Evolutionary conservation across 495 filamentous ascomycete species (phyloP).

Genomic region (Penicillium roqueforti): DNA sequence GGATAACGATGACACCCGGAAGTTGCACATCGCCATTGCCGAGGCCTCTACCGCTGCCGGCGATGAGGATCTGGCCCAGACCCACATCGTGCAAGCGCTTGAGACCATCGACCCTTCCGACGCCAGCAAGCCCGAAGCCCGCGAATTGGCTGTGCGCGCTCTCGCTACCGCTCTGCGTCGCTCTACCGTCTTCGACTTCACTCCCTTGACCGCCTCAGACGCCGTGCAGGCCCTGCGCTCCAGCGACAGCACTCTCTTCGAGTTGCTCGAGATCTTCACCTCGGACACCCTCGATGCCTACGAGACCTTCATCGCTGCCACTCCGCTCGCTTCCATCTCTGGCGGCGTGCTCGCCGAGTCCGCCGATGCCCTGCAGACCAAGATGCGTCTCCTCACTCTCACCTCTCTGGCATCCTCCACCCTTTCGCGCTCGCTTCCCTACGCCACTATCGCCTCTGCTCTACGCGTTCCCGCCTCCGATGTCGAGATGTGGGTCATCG

Average conservation of each 20-base stretch:
- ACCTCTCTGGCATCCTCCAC: conserved; percentile 81
- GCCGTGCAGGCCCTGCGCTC: conserved; percentile 80
- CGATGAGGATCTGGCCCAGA: conserved; percentile 73
- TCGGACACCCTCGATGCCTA: conserved; percentile 91
- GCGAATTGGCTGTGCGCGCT: conserved; percentile 76
- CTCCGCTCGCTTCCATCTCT: conserved; percentile 41
- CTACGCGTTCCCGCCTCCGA: conserved; percentile 77
- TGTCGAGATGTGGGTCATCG: conserved; percentile 97
- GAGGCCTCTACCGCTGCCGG: conserved; percentile 72
- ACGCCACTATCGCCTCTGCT: conserved; percentile 72
- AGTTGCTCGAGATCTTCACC: conserved; percentile 92
- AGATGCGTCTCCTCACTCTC: conserved; percentile 93
- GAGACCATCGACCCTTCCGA: conserved; percentile 77
- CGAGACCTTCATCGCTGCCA: conserved; percentile 70
- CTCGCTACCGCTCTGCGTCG: conserved; percentile 75
- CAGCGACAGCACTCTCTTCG: conserved; percentile 75
- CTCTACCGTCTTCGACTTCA: conserved; percentile 83
- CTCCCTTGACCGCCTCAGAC: conserved; percentile 82
- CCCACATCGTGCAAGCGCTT: conserved; percentile 77
- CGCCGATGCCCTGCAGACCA: conserved; percentile 76
- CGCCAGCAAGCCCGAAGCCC: conserved; percentile 63
- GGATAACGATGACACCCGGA: conserved; percentile 74
- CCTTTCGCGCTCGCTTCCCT: conserved; percentile 77
- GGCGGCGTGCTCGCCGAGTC: conserved; percentile 51
- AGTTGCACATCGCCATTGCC: conserved; percentile 72